Evolutionary conservation across 805 yeast genomes (phyloP).

Genomic region (Scheffersomyces stipitis): DNA sequence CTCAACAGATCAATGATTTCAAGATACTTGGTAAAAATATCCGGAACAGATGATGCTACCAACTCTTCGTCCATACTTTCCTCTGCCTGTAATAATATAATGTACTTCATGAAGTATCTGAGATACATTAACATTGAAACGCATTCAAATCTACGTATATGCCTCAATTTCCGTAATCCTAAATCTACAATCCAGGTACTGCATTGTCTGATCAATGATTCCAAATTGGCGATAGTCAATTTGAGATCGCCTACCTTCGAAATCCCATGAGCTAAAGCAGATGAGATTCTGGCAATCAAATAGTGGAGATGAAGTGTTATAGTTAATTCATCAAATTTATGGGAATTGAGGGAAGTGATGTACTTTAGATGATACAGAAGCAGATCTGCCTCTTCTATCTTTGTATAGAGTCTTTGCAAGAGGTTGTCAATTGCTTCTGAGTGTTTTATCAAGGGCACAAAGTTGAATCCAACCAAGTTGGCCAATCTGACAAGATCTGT

Average conservation of each 20-base stretch:
- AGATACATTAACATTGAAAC: constrained; percentile 26
- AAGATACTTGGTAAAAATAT: constrained; percentile 13
- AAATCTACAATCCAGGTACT: constrained; percentile 24
- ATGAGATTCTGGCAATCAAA: constrained; percentile 27
- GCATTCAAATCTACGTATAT: constrained; percentile 17
- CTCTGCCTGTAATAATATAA: constrained; percentile 37
- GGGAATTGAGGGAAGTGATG: constrained; percentile 12
- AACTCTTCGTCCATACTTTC: constrained; percentile 18
- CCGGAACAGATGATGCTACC: constrained; percentile 13
- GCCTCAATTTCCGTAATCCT: constrained; percentile 12
- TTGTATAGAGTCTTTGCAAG: constrained; percentile 15
- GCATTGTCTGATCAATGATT: constrained; percentile 21
- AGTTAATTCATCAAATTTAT: constrained; percentile 16
- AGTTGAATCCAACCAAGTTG: constrained; percentile 25
- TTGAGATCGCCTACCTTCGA: constrained; percentile 16
- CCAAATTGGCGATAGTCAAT: constrained; percentile 20
- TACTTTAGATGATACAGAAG: constrained; percentile 22
- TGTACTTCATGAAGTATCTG: constrained; percentile 24
- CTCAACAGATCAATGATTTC: constrained; percentile 9
- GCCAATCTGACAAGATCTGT: constrained; percentile 30
- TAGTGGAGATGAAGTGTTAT: constrained; percentile 23
- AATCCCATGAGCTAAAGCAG: constrained; percentile 20
- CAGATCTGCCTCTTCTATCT: constrained; percentile 22
- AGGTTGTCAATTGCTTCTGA: constrained; percentile 18
- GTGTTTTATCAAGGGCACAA: constrained; percentile 24